Evolutionary conservation across 2,329 filamentous ascomycete genomes (phyloP).

Genomic region (Polychaeton citri): DNA sequence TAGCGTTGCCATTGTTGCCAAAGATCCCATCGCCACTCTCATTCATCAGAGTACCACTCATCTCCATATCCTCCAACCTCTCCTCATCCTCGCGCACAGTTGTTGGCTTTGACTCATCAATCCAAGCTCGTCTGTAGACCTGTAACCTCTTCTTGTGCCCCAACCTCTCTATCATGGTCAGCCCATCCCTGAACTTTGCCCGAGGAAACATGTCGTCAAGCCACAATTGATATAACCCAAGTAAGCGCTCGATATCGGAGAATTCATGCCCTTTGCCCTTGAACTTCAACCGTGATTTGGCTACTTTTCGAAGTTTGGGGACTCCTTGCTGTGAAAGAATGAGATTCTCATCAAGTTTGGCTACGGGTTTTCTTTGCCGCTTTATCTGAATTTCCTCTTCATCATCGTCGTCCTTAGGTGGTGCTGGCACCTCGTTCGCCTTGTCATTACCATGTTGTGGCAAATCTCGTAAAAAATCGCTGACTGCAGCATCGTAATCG

Average conservation of each 20-base stretch:
- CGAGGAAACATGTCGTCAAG: constrained; percentile 92
- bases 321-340: constrained; percentile 76
- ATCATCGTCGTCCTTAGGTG: background rate
- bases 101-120: constrained; percentile 56
- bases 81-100: constrained; percentile 8
- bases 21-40: background rate
- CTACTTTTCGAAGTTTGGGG: constrained; percentile 61
- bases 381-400: constrained; percentile 55
- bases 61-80: background rate
- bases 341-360: constrained; percentile 75
- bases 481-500: constrained; percentile 52
- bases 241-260: constrained; percentile 64
- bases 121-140: constrained; percentile 66
- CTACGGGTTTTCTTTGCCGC: constrained; percentile 61
- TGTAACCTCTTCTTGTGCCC: constrained; percentile 74
- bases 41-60: background rate
- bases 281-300: constrained; percentile 57
- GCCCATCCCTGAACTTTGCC: constrained; percentile 80
- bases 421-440: constrained; percentile 23
- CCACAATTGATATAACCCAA: constrained; percentile 92
- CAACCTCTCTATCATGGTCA: constrained; percentile 82
- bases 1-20: background rate
- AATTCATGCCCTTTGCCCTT: constrained; percentile 97
- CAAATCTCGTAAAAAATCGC: constrained; percentile 34
- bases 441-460: constrained; percentile 21